Conservation (phyloP, 371 early-diverging fungal species). For the Mortierella sp. region DNA sequence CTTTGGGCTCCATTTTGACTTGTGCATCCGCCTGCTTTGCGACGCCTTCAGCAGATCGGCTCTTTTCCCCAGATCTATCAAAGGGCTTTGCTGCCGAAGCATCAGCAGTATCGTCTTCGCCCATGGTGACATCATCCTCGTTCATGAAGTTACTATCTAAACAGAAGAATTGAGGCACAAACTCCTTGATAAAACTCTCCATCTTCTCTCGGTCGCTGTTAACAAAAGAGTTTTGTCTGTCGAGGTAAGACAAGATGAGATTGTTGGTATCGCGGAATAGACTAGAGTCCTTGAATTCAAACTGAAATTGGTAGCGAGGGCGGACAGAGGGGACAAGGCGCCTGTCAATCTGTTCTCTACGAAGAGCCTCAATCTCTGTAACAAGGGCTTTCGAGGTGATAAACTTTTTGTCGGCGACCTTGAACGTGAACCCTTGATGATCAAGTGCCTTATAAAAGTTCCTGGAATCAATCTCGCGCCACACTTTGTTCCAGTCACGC, state of each 20-base stretch:
- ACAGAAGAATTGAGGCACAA: slow-evolving; percentile 82
- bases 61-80: slow-evolving; percentile 30
- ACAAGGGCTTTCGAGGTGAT: slow-evolving; percentile 84
- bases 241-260: slow-evolving; percentile 68
- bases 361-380: slow-evolving; percentile 86
- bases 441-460: slow-evolving; percentile 98
- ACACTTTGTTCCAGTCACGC: slow-evolving; percentile 94
- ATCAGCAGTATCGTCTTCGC: slow-evolving; percentile 44
- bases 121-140: slow-evolving; percentile 60
- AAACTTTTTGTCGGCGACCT: slow-evolving; percentile 88
- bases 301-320: slow-evolving; percentile 73
- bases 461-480: slow-evolving; percentile 94
- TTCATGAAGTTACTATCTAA: slow-evolving; percentile 59
- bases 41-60: slow-evolving; percentile 40
- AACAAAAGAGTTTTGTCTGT: slow-evolving; percentile 67
- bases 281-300: slow-evolving; percentile 68
- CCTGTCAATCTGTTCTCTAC: slow-evolving; percentile 61
- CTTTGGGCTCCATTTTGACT: slow-evolving; percentile 64
- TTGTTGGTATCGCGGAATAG: slow-evolving; percentile 77
- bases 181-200: slow-evolving; percentile 78
- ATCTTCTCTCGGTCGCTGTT: slow-evolving; percentile 78
- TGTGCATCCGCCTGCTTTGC: slow-evolving; percentile 63
- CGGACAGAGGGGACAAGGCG: slow-evolving; percentile 52
- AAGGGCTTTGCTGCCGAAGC: slow-evolving; percentile 46
- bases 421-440: slow-evolving; percentile 92